Evolutionary conservation across 106 monocot species (phyloP).

Genomic region (Posidonia australis): DNA sequence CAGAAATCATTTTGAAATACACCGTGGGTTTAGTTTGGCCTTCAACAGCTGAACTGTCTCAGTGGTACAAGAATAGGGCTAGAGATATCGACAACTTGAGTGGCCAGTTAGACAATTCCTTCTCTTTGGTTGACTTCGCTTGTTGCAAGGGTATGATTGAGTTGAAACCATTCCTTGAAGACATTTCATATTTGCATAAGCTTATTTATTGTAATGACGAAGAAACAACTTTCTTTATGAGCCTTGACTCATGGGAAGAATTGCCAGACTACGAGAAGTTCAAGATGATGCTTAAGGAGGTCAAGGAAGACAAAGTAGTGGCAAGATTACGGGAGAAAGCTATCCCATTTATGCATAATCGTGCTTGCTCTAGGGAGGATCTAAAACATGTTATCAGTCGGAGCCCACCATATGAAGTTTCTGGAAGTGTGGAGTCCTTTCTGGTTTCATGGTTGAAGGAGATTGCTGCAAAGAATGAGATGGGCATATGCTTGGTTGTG

Average conservation of each 20-base stretch:
- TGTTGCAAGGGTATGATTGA: constrained; percentile 57
- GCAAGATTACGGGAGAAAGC: constrained; percentile 54
- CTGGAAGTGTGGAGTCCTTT: constrained; percentile 32
- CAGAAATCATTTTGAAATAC: constrained; percentile 60
- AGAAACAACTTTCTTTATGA: constrained; percentile 43
- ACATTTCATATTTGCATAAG: constrained; percentile 61
- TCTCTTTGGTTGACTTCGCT: constrained; percentile 64
- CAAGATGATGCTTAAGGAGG: constrained; percentile 60
- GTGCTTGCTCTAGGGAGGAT: not conserved
- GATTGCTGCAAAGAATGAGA: constrained; percentile 51
- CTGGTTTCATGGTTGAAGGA: constrained; percentile 82
- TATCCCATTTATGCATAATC: constrained; percentile 71
- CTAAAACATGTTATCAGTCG: not conserved
- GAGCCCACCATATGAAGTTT: not conserved
- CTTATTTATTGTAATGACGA: constrained; percentile 55
- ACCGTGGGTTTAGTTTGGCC: constrained; percentile 62
- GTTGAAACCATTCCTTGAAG: constrained; percentile 56
- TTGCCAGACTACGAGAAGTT: constrained; percentile 85
- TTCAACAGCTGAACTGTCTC: constrained; percentile 42
- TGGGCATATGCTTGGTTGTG: constrained; percentile 67
- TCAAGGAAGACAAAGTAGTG: constrained; percentile 41
- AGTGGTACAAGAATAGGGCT: constrained; percentile 78
- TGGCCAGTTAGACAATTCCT: constrained; percentile 83
- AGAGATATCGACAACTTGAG: constrained; percentile 79
- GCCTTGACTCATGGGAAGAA: constrained; percentile 64